Conservation (phyloP, 2,329 filamentous ascomycete genomes). For the Polychaeton citri region DNA sequence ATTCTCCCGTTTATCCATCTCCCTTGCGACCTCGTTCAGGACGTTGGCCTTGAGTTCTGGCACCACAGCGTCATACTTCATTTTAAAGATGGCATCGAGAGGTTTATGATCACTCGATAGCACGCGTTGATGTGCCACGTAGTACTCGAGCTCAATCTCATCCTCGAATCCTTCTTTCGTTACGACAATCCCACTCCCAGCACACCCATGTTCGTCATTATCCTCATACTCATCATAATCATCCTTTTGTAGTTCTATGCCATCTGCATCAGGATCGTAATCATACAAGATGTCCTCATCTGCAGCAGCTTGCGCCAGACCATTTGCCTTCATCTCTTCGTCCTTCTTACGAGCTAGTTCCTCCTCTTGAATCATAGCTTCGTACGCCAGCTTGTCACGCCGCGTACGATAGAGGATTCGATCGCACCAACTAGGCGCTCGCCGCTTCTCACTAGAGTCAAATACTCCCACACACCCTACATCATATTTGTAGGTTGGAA, state of each 20-base stretch:
- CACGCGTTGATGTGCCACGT: constrained; percentile 78
- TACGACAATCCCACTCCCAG: constrained; percentile 32
- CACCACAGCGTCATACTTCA: constrained; percentile 78
- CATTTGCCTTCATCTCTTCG: constrained; percentile 71
- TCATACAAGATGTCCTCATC: constrained; percentile 80
- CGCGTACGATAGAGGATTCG: constrained; percentile 77
- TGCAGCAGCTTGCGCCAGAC: constrained; percentile 57
- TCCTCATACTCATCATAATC: constrained; percentile 43
- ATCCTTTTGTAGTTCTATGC: constrained; percentile 9
- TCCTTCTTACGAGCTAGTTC: constrained; percentile 58
- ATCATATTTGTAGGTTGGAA: constrained; percentile 97
- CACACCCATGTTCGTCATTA: constrained; percentile 21
- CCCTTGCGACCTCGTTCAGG: constrained; percentile 73
- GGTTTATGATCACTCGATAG: constrained; percentile 95
- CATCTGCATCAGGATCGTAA: constrained; percentile 67
- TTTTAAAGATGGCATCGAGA: constrained; percentile 64
- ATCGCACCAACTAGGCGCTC: constrained; percentile 94
- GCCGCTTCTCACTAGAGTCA: constrained; percentile 87
- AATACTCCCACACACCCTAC: constrained; percentile 84
- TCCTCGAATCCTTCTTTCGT: constrained; percentile 48
- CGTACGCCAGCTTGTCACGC: constrained; percentile 52
- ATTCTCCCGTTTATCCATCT: constrained; percentile 84
- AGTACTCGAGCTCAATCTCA: constrained; percentile 47
- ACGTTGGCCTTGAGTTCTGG: constrained; percentile 72
- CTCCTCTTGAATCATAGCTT: constrained; percentile 49